Conservation (phyloP, 1,284 basidiomycete genomes). For the Apiotrichum porosum region DNA sequence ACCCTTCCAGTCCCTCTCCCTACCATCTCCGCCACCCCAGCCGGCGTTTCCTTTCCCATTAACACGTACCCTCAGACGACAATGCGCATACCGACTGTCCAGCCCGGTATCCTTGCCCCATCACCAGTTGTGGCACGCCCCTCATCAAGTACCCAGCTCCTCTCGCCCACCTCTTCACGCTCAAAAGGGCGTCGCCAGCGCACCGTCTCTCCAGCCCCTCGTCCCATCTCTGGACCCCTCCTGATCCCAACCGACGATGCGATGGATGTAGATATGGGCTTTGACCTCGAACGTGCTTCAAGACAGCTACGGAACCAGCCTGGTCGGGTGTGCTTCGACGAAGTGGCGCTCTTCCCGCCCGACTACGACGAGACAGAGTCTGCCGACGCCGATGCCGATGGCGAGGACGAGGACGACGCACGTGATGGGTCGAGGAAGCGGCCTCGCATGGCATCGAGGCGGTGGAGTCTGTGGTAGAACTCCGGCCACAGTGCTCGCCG, state of each 20-base stretch:
- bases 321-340: slow-evolving; percentile 10
- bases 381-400: slow-evolving; percentile 2
- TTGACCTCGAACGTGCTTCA: slow-evolving; percentile 10
- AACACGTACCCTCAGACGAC: too few relatives aligned
- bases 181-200: too few relatives aligned
- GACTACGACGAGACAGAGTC: not conserved
- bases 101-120: not conserved
- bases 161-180: too few relatives aligned
- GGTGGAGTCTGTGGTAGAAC: slow-evolving; percentile 10
- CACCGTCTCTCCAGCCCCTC: not conserved
- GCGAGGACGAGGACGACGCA: slow-evolving; percentile 1
- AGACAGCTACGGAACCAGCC: slow-evolving; percentile 1
- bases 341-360: slow-evolving; percentile 9
- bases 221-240: slow-evolving; percentile 1
- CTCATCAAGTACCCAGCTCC: too few relatives aligned
- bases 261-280: not conserved
- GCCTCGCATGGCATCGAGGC: not conserved
- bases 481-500: too few relatives aligned
- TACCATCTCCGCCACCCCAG: too few relatives aligned
- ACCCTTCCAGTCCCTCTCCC: too few relatives aligned
- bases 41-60: too few relatives aligned
- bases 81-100: not conserved
- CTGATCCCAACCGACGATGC: not conserved
- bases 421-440: not conserved
- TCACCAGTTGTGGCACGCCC: too few relatives aligned